These are phyloP conservation scores for Nicotiana tabacum DNA, from an alignment of 257 asterid species.

Conservation along the genomic window DNA sequence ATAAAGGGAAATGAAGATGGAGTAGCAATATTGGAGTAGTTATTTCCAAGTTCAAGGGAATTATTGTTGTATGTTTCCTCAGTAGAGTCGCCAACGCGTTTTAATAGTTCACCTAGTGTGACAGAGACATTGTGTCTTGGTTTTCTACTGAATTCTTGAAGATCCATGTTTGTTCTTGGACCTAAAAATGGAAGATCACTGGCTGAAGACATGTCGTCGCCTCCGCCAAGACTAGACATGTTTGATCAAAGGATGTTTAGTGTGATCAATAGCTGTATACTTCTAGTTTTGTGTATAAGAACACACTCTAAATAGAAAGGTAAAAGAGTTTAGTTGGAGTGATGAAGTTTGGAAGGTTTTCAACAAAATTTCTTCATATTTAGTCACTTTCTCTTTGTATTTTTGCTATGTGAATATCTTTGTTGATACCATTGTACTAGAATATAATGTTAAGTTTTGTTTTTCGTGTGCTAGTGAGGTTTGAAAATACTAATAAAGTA, in stretches of 20 bases:
- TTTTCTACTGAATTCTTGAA: conserved; percentile 40
- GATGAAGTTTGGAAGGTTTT: neutral
- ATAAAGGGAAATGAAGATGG: conserved; percentile 27
- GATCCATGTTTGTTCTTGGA: conserved; percentile 55
- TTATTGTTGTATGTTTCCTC: neutral
- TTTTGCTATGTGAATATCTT: neutral
- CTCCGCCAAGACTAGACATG: neutral
- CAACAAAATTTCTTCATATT: neutral
- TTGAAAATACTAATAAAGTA: conserved; percentile 22
- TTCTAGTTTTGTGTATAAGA: neutral
- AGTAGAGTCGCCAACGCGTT: conserved; percentile 41
- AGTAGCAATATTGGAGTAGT: neutral
- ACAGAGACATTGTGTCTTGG: conserved; percentile 40
- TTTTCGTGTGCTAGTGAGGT: conserved; percentile 49
- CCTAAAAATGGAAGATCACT: conserved; percentile 71
- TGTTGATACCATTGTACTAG: conserved; percentile 6
- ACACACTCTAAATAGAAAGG: neutral
- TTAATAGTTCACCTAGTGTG: conserved; percentile 66
- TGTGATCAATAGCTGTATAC: neutral
- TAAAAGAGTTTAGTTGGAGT: neutral
- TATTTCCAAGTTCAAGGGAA: conserved; percentile 11
- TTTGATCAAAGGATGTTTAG: neutral
- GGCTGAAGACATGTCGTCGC: conserved; percentile 42
- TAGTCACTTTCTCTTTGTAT: neutral
- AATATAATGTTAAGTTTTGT: conserved; percentile 3